These are phyloP conservation scores for Trichopus zeylanicus DNA, from an alignment of 116 monocot genomes.

Conservation along the genomic window DNA sequence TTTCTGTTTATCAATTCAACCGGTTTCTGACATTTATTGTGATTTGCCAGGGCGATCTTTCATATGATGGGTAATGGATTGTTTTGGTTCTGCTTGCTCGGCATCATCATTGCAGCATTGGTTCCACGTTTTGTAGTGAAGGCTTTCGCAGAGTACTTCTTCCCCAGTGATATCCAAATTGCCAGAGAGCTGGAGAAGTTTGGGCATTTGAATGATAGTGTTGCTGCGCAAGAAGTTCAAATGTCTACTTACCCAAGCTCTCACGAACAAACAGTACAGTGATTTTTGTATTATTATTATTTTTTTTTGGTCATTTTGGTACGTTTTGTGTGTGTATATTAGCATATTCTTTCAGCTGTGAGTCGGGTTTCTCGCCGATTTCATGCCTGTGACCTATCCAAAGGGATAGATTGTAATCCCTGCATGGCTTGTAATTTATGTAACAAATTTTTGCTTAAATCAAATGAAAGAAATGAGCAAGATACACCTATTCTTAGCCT, in stretches of 20 bases:
- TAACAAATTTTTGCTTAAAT: conserved; percentile 23
- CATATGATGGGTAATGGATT: conserved; percentile 50
- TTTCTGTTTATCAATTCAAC: background rate
- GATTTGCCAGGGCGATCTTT: conserved; percentile 71
- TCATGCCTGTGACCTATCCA: conserved; percentile 25
- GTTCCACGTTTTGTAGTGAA: conserved; percentile 61
- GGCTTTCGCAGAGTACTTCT: conserved; percentile 37
- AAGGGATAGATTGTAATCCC: conserved; percentile 27
- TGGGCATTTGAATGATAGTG: conserved; percentile 18
- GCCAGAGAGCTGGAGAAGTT: conserved; percentile 70
- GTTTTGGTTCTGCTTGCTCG: conserved; percentile 71
- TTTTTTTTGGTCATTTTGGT: conserved; percentile 1
- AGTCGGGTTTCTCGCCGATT: conserved; percentile 25
- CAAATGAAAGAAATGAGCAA: conserved; percentile 15
- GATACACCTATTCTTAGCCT: too few relatives aligned
- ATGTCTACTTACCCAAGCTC: conserved; percentile 30
- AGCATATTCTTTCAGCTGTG: conserved; percentile 47
- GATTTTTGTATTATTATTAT: conserved; percentile 7
- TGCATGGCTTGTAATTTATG: conserved; percentile 16
- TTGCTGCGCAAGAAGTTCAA: conserved; percentile 4
- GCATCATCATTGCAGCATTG: conserved; percentile 45
- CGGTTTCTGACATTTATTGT: background rate
- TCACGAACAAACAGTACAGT: conserved; percentile 4
- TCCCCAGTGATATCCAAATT: conserved; percentile 74
- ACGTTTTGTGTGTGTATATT: conserved; percentile 37